Evolutionary conservation across 2,329 filamentous ascomycete genomes (phyloP), one percentile per base, ranked within the genome.

Genomic region (Taxawa tesnikishii): DNA sequence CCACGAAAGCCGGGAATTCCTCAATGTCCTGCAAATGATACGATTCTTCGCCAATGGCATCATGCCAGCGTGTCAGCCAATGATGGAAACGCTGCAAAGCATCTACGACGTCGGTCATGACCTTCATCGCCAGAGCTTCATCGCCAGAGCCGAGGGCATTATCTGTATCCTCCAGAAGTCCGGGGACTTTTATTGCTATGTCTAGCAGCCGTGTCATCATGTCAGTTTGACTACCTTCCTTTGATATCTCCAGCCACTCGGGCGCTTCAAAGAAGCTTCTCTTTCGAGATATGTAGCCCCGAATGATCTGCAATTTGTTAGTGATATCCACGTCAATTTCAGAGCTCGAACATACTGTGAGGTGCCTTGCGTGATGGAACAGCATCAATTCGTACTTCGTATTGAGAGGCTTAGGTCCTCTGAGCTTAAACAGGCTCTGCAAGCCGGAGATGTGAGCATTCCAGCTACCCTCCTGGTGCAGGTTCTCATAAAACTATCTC

Each of bases 201-300:
- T 52, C 49, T 31, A 50, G 53, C 17, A 54, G 43, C 6, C 34
- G 15, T 2, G 44, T 43, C 1, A 43, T 43, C 6, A 32, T 32
- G 26, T 54, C 50, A 5, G 28, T 27, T 34, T 32, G 10, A 41
- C 32, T 6, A 41, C 43, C 19, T 36, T 38, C 10, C 39, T 35
- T 32, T 39, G 46, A n/a, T 44, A 51, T 28, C 4, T 32, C 38
- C 29, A 47, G 33, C 50, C 50, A 53, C 19, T 47, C 43, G 3
- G 42, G 41, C 23, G 28, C 37, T 2, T 47, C 46, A 21, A 53
- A 38, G 5, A 46, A 38, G n/a, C 41, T 40, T n/a, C 38, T 42
- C 32, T 50, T 49, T 17, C 50, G 36, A 23, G 38, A 32, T 11
- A 51, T 43, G 18, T 51, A 32, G 6, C 42, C 39, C 28, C 44